Evolutionary conservation across 129 eudicot species (phyloP).

Genomic region (Heracleum sosnowskyi): DNA sequence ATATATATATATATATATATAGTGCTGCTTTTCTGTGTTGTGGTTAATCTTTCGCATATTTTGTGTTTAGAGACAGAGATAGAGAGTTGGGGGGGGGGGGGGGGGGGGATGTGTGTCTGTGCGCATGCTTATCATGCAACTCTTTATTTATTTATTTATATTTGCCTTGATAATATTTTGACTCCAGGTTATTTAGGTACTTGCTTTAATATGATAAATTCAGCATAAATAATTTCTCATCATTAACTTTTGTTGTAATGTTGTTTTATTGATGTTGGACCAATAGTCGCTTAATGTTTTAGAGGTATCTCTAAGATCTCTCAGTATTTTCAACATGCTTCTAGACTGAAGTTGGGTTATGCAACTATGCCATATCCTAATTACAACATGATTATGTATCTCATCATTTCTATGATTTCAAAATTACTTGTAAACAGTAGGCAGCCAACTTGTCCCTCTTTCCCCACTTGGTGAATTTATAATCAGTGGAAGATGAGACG

Average conservation of each 20-base stretch:
- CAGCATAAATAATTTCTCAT: neutral
- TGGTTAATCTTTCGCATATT: neutral
- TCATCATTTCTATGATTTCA: neutral
- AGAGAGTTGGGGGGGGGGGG: neutral
- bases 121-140: no score
- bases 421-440: neutral
- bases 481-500: neutral
- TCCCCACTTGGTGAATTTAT: neutral
- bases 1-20: neutral
- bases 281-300: neutral
- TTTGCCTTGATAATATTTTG: no score
- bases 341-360: neutral
- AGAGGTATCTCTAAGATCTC: neutral
- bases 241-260: neutral
- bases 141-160: no score
- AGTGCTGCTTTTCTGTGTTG: neutral
- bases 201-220: neutral
- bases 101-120: neutral
- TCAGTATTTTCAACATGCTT: neutral
- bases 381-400: neutral
- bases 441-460: neutral
- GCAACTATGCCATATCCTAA: neutral
- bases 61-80: no score
- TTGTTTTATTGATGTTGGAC: neutral
- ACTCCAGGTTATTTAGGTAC: neutral